Conservation (phyloP, 768 basidiomycete genomes). For the Termitomyces bulborhizus region DNA sequence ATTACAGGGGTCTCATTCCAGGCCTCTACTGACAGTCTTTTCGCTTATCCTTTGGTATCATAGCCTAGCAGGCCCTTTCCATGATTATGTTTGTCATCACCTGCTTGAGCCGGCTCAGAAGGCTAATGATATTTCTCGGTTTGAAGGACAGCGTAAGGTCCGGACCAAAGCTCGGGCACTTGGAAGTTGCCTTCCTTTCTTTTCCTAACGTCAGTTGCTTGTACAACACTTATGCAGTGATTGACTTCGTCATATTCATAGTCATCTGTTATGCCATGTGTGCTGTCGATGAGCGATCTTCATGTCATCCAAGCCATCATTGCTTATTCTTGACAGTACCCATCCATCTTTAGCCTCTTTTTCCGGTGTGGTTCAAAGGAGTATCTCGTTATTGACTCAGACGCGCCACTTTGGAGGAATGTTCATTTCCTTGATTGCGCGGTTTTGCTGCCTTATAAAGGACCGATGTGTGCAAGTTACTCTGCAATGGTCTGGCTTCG, state of each 20-base stretch:
- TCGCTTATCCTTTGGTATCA: background rate
- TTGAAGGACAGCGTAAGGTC: background rate
- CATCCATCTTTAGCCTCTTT: background rate
- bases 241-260: background rate
- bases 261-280: conserved; percentile 4
- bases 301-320: background rate
- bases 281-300: background rate
- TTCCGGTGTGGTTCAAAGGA: background rate
- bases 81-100: background rate
- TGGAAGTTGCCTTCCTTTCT: background rate
- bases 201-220: background rate
- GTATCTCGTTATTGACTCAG: background rate
- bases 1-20: background rate
- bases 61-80: background rate
- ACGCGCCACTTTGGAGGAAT: conserved; percentile 1
- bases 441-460: conserved; percentile 10
- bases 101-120: background rate
- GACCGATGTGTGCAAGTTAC: background rate
- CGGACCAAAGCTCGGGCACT: background rate
- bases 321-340: background rate
- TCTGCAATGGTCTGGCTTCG: conserved; percentile 11
- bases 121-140: background rate
- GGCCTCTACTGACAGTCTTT: background rate
- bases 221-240: background rate
- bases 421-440: background rate